Evolutionary conservation across 1,139 yeast genomes (phyloP).

Genomic region (Meyerozyma sp.): DNA sequence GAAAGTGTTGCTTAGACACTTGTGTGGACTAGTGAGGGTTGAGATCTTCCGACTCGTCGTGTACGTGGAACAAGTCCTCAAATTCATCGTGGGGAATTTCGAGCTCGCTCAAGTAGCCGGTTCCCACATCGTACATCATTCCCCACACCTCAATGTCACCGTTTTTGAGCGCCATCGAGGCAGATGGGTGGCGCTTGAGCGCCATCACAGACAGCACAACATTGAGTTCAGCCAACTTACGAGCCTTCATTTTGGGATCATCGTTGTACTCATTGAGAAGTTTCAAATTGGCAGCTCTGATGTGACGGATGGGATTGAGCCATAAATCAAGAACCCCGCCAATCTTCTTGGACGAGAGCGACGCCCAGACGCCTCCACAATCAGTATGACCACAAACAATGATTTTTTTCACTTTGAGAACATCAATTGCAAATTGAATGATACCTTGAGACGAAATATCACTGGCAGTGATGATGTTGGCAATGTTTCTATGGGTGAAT

Average conservation of each 20-base stretch:
- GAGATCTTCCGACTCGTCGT: slow-evolving; percentile 32
- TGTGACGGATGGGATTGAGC: slow-evolving; percentile 70
- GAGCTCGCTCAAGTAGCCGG: slow-evolving; percentile 60
- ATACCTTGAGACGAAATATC: slow-evolving; percentile 81
- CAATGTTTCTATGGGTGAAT: slow-evolving; percentile 90
- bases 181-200: slow-evolving; percentile 68
- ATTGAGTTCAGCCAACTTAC: slow-evolving; percentile 72
- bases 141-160: slow-evolving; percentile 89
- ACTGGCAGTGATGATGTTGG: slow-evolving; percentile 68
- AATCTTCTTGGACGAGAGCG: slow-evolving; percentile 61
- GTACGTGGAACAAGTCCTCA: slow-evolving; percentile 46
- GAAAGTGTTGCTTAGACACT: no score
- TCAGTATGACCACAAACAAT: slow-evolving; percentile 97
- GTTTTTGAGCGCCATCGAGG: slow-evolving; percentile 60
- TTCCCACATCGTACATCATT: slow-evolving; percentile 76
- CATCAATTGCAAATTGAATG: slow-evolving; percentile 86
- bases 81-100: slow-evolving; percentile 51
- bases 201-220: slow-evolving; percentile 57
- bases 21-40: slow-evolving; percentile 11
- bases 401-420: slow-evolving; percentile 74
- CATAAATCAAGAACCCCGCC: slow-evolving; percentile 77
- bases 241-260: slow-evolving; percentile 56
- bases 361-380: slow-evolving; percentile 95
- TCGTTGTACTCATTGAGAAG: slow-evolving; percentile 34
- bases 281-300: slow-evolving; percentile 54